Conservation (phyloP, 2,329 filamentous ascomycete genomes). For the Seiridium cupressi region DNA sequence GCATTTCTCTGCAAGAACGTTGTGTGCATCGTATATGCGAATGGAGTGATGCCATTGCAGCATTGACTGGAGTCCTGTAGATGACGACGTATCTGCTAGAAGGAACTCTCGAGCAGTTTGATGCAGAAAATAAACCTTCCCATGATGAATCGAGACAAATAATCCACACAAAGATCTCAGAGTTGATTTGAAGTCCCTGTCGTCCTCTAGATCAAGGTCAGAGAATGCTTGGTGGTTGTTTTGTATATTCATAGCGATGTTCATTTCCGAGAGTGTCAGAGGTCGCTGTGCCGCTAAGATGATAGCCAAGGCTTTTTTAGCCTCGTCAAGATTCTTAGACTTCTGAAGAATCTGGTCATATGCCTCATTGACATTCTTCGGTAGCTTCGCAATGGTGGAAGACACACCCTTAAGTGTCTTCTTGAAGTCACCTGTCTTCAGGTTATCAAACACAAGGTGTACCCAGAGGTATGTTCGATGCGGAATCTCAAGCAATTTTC, state of each 20-base stretch:
- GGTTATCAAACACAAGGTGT: constrained; percentile 30
- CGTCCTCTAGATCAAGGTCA: constrained; percentile 6
- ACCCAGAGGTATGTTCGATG: constrained; percentile 38
- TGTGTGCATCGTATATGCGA: neutral
- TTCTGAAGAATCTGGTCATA: constrained; percentile 27
- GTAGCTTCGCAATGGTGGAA: constrained; percentile 19
- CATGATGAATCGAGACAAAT: constrained; percentile 25
- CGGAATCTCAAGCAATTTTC: constrained; percentile 13
- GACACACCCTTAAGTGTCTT: constrained; percentile 14
- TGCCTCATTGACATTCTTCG: constrained; percentile 24
- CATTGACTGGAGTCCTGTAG: neutral
- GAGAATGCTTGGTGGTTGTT: neutral
- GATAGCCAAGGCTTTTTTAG: constrained; percentile 19
- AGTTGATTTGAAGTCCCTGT: constrained; percentile 14
- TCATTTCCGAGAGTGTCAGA: constrained; percentile 26
- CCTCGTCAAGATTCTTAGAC: constrained; percentile 6
- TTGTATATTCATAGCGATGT: constrained; percentile 17
- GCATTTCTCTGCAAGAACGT: neutral
- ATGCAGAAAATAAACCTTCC: constrained; percentile 28
- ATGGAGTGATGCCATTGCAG: neutral
- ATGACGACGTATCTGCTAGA: constrained; percentile 10
- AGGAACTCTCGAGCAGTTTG: constrained; percentile 32
- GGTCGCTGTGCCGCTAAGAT: constrained; percentile 24
- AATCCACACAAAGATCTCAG: constrained; percentile 24
- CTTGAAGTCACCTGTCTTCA: constrained; percentile 14